Percentiles rank a stretch among this genome's conserved stretches.
These are phyloP conservation scores for Umbelopsis ramanniana DNA, from an alignment of 192 early-diverging fungal genomes.

Conservation along the genomic window DNA sequence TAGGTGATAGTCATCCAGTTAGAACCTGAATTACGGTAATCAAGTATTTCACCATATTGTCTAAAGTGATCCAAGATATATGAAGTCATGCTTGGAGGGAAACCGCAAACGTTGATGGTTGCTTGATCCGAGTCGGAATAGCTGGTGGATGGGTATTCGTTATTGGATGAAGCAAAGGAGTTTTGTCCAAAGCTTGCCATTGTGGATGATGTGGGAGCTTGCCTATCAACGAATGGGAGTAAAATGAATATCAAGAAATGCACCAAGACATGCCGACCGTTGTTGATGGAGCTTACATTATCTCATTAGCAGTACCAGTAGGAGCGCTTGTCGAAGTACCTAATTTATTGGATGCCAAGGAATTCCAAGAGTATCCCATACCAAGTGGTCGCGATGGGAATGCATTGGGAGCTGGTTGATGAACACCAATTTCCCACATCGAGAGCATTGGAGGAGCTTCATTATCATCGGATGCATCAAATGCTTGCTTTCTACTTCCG, in stretches of 20 bases:
- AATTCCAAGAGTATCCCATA: neutral
- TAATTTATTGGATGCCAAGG: neutral
- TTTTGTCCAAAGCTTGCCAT: neutral
- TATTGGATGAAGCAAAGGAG: constrained; percentile 9
- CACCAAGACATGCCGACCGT: neutral
- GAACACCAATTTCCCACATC: constrained; percentile 19
- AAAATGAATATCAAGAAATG: neutral
- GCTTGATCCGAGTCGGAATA: constrained; percentile 6
- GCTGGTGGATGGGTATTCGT: constrained; percentile 9
- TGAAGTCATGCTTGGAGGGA: constrained; percentile 23
- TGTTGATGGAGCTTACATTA: constrained; percentile 3
- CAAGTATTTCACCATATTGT: constrained; percentile 29
- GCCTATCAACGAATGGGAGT: neutral
- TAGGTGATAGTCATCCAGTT: constrained; percentile 41
- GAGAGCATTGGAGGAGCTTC: constrained; percentile 16
- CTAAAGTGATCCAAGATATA: constrained; percentile 35
- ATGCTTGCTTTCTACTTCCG: neutral
- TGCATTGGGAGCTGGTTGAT: neutral
- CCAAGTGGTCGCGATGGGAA: neutral
- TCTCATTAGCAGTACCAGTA: neutral
- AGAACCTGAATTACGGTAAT: constrained; percentile 28
- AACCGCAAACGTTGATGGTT: constrained; percentile 36
- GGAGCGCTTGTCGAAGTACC: neutral
- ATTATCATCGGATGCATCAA: constrained; percentile 19
- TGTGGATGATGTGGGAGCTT: neutral